Evolutionary conservation across 2,329 filamentous ascomycete genomes (phyloP), one percentile per base, ranked within the genome.

Genomic region (Penicillium concentricum): DNA sequence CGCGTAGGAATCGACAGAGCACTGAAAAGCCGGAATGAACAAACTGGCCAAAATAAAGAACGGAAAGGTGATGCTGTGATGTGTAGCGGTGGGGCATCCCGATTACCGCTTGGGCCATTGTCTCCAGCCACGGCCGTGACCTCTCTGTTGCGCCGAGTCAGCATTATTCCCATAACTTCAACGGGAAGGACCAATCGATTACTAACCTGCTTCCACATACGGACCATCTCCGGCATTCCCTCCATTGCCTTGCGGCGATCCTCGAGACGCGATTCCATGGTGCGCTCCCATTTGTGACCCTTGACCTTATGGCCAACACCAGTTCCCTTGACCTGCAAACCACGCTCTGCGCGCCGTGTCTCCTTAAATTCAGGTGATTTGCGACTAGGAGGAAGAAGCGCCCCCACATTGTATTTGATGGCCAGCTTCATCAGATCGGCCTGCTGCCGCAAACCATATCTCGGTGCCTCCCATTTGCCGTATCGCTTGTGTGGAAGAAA

Each of bases 261-360:
- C 74, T 96, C 91, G 83, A 97, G 84, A 76, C 88, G 89, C 60
- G 84, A 81, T 78, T 90, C 87, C 79, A 97, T 80, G 69, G 88
- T 89, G 72, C 94, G 86, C 82, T 99, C 94, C 86, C 92, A 90
- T 67, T 86, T 83, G 77, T 97, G 93, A 75, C 94, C 94, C 88
- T 97, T 99, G 74, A 97, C 93, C 76, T 84, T 87, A 78, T 97
- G 87, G 56, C 92, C 93, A 65, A 91, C 87, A 81, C 94, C 93
- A 1, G 93, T 97, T 67, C 93, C 93, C 84, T 92, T 93, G 57
- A 97, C 89, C 61, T 87, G 83, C 74, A 96, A 73, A 48, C 92
- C 93, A 62, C 88, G 83, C 79, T 95, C 89, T 57, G 91, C 84
- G 56, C 90, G 81, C 73, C 86, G 84, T 68, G 85, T 82, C 69